Conservation (phyloP, 2,329 filamentous ascomycete species). For the Metarhizium robertsii region DNA sequence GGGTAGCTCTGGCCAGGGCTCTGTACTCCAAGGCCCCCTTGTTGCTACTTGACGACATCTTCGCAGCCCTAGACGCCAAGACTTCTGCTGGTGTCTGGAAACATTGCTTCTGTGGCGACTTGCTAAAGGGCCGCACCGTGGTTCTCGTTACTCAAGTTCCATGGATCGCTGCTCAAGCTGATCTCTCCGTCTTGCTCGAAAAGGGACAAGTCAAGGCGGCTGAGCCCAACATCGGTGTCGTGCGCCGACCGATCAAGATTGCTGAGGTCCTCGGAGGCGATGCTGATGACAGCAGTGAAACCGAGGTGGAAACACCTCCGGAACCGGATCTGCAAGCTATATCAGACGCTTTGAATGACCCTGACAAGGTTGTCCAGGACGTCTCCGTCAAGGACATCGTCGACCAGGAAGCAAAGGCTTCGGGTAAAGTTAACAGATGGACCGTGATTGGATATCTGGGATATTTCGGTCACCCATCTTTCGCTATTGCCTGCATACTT, state of each 20-base stretch:
- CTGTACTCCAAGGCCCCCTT: slow-evolving; percentile 47
- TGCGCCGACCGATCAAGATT: slow-evolving; percentile 34
- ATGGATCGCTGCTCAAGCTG: slow-evolving; percentile 42
- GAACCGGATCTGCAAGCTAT: slow-evolving; percentile 20
- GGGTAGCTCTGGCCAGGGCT: slow-evolving; percentile 46
- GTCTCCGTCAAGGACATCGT: slow-evolving; percentile 32
- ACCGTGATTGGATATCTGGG: slow-evolving; percentile 42
- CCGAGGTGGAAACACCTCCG: slow-evolving; percentile 15
- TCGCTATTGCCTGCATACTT: slow-evolving; percentile 29
- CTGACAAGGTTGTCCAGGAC: slow-evolving; percentile 24
- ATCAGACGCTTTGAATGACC: slow-evolving; percentile 19
- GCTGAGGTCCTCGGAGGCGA: slow-evolving; percentile 27
- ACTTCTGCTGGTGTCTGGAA: slow-evolving; percentile 48
- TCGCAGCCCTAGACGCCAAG: slow-evolving; percentile 50
- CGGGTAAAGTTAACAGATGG: slow-evolving; percentile 34
- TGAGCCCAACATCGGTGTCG: slow-evolving; percentile 36
- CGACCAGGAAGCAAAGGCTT: slow-evolving; percentile 36
- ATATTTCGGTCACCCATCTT: slow-evolving; percentile 37
- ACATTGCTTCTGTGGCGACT: slow-evolving; percentile 45
- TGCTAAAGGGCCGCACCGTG: slow-evolving; percentile 43
- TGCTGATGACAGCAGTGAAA: slow-evolving; percentile 21
- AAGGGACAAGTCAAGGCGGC: slow-evolving; percentile 31
- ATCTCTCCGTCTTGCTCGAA: slow-evolving; percentile 36
- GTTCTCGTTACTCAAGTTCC: slow-evolving; percentile 49
- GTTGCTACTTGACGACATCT: slow-evolving; percentile 49